phyloP scores from a whole-genome alignment of 257 asterid species.

The Nicotiana attenuata region DNA sequence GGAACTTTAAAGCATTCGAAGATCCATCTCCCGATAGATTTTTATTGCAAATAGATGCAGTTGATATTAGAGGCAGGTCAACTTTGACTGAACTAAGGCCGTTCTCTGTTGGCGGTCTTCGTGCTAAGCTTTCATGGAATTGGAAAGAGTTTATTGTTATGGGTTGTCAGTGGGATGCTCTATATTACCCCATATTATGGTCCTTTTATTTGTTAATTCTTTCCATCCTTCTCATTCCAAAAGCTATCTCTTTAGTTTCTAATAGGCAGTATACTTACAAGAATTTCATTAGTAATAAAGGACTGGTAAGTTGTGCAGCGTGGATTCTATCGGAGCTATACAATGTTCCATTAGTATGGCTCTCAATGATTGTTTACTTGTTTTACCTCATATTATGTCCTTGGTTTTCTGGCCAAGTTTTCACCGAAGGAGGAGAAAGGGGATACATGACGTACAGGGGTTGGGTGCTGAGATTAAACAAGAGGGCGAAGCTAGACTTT shows the following conservation, averaged over 20 bases:
- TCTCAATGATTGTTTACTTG: conserved; percentile 46
- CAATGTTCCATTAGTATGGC: conserved; percentile 46
- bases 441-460: conserved; percentile 87
- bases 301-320: conserved; percentile 31
- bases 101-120: conserved; percentile 61
- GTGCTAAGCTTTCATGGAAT: conserved; percentile 54
- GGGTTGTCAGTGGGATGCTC: conserved; percentile 93
- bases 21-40: conserved; percentile 79
- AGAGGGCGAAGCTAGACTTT: conserved; percentile 34
- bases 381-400: conserved; percentile 77
- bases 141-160: conserved; percentile 82
- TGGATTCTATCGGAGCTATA: conserved; percentile 58
- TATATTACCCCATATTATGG: conserved; percentile 68
- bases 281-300: conserved; percentile 41
- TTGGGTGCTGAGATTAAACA: conserved; percentile 45
- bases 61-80: conserved; percentile 47
- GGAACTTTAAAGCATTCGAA: conserved; percentile 73
- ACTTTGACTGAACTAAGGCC: conserved; percentile 72
- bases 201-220: conserved; percentile 37
- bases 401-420: conserved; percentile 75
- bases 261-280: conserved; percentile 42
- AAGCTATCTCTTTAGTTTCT: conserved; percentile 32
- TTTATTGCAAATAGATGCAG: conserved; percentile 67
- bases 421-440: conserved; percentile 41
- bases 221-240: conserved; percentile 55